These are phyloP conservation scores for Suillus variegatus DNA, from an alignment of 768 basidiomycete genomes.

Conservation along the genomic window DNA sequence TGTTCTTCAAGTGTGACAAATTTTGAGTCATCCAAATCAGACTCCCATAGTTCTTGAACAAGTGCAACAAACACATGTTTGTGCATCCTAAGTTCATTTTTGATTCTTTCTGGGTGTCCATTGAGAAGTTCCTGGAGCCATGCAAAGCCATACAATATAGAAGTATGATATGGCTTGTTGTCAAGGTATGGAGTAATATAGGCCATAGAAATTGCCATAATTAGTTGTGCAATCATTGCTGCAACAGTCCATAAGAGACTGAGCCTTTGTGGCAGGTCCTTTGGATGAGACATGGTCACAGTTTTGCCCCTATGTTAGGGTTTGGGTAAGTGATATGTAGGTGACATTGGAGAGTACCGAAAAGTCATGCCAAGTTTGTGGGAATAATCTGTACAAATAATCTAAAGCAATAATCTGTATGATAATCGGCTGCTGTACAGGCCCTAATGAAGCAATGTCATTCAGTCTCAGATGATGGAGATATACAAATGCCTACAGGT, in stretches of 20 bases:
- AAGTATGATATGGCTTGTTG: constrained; percentile 17
- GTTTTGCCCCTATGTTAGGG: background rate
- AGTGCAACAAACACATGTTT: constrained; percentile 31
- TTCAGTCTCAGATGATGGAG: no score
- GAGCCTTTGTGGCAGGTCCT: background rate
- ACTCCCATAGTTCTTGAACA: constrained; percentile 20
- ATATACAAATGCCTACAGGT: no score
- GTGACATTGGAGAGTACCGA: background rate
- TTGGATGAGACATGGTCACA: background rate
- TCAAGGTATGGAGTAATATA: background rate
- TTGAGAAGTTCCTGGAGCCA: constrained; percentile 25
- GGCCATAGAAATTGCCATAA: background rate
- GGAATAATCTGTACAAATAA: no score
- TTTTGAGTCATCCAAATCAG: constrained; percentile 21
- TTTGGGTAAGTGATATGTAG: background rate
- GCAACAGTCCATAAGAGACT: background rate
- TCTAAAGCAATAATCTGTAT: no score
- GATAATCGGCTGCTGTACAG: no score
- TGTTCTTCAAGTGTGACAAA: constrained; percentile 36
- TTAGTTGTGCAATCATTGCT: background rate
- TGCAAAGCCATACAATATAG: constrained; percentile 20
- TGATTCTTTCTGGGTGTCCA: constrained; percentile 20
- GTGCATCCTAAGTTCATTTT: constrained; percentile 28
- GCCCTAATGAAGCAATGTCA: no score
- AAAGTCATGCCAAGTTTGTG: background rate